Evolutionary conservation across 139 green algal genomes (phyloP), one percentile per base, ranked within the genome.

Genomic region (Chlorella sp.): DNA sequence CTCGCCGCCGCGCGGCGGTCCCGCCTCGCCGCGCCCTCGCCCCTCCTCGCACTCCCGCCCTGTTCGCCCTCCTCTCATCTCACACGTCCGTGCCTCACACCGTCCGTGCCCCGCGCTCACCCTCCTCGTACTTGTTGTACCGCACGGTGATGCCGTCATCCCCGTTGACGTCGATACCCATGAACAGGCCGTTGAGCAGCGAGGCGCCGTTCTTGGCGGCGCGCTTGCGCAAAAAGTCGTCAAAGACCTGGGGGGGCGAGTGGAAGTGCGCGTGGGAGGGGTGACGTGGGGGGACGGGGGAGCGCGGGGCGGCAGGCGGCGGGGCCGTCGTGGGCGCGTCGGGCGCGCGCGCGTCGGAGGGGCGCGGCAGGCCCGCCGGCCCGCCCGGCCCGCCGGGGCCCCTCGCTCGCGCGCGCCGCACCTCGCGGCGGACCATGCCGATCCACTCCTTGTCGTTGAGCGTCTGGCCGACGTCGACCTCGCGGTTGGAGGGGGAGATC

Each of bases 401-500:
- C 3, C 21, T 36, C 27, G 23, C 53, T 35, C 21, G 21, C 21
- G 25, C 53, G 8, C 35, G 60, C 36, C 63, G 31, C 65, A 84
- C 90, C 86, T 96, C 93, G 50, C 95, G 91, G 55, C 95, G 91
- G 90, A 90, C 96, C 95, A 99, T 98, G 76, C 96, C 96, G 74
- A 99, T 99, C 90, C 97, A 99, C 89, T 99, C 96, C 42, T 90
- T 94, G 72, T 98, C 92, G 76, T 84, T 92, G 42, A 99, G 91
- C 1, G 96, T 99, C 90, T 96, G 97, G 75, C 96, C 96, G 2
- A 99, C 96, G 71, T 99, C 96, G 7, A 99, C 95, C 80, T 98
- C 95, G 27, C 93, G 84, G 88, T 99, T 99, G 81, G 93, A 98
- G 38, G 96, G 96, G 4, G 92, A 98, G 77, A 99, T 99, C 96